Conservation (phyloP, 2,329 filamentous ascomycete genomes). For the Pezicula radicicola region DNA sequence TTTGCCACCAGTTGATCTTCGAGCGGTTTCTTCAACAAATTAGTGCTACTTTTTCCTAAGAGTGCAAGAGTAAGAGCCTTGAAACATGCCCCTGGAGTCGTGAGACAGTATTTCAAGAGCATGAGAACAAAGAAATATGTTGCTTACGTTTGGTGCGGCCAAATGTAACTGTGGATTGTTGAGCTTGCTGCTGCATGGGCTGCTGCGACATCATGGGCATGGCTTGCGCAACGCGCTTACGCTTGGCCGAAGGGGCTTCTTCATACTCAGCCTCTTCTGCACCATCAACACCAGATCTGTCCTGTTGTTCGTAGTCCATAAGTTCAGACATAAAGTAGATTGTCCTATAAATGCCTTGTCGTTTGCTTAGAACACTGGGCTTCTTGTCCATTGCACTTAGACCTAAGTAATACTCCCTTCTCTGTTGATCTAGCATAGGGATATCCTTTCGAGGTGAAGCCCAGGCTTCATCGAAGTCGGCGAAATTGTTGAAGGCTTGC, state of each 20-base stretch:
- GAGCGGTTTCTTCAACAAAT: constrained; percentile 36
- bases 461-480: constrained; percentile 20
- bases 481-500: constrained; percentile 30
- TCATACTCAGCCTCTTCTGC: constrained; percentile 22
- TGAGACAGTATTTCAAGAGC: no score
- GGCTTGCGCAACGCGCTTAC: constrained; percentile 2
- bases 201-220: not conserved
- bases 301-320: constrained; percentile 14
- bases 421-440: constrained; percentile 10
- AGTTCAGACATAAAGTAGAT: constrained; percentile 27
- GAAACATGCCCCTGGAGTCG: no score
- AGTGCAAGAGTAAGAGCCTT: no score
- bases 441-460: constrained; percentile 14
- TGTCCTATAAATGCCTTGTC: constrained; percentile 20
- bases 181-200: not conserved
- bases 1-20: constrained; percentile 73
- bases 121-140: no score
- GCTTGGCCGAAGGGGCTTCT: not conserved
- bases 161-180: constrained; percentile 7
- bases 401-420: constrained; percentile 24
- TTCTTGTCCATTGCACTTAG: constrained; percentile 6
- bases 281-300: constrained; percentile 11
- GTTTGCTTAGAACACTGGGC: constrained; percentile 18
- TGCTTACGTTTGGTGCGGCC: constrained; percentile 19
- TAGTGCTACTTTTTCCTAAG: no score